phyloP scores from a whole-genome alignment of 164 flowering plant species.

The Santalum album region DNA sequence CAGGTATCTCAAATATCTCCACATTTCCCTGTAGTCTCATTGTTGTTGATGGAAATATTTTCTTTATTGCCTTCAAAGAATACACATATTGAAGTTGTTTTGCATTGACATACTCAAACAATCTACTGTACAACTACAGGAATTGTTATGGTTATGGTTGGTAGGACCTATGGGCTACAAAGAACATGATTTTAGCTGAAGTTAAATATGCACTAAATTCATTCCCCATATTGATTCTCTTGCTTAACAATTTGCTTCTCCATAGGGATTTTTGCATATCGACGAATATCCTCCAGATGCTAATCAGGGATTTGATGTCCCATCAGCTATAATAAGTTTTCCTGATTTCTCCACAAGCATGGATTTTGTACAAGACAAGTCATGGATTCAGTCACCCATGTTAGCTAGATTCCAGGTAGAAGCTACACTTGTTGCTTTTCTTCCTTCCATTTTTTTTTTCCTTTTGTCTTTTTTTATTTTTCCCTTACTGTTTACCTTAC shows the following conservation, averaged over 20 bases:
- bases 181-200: not conserved
- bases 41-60: too few relatives aligned
- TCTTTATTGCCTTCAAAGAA: too few relatives aligned
- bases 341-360: constrained; percentile 47
- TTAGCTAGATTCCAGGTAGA: constrained; percentile 65
- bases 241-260: not conserved
- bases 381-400: constrained; percentile 34
- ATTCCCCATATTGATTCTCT: not conserved
- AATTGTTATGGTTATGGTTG: too few relatives aligned
- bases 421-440: not conserved
- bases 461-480: too few relatives aligned
- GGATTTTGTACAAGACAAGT: constrained; percentile 27
- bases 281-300: constrained; percentile 99
- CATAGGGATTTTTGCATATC: constrained; percentile 84
- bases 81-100: too few relatives aligned
- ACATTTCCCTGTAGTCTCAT: too few relatives aligned
- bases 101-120: too few relatives aligned
- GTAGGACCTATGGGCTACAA: not conserved
- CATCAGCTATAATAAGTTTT: constrained; percentile 79
- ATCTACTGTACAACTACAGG: too few relatives aligned
- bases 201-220: not conserved
- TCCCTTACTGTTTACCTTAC: not conserved
- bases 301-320: constrained; percentile 95
- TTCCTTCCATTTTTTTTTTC: not conserved
- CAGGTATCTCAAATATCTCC: too few relatives aligned